These are phyloP conservation scores for Coffea humblotiana DNA, from an alignment of 305 asterid genomes.

Conservation along the genomic window DNA sequence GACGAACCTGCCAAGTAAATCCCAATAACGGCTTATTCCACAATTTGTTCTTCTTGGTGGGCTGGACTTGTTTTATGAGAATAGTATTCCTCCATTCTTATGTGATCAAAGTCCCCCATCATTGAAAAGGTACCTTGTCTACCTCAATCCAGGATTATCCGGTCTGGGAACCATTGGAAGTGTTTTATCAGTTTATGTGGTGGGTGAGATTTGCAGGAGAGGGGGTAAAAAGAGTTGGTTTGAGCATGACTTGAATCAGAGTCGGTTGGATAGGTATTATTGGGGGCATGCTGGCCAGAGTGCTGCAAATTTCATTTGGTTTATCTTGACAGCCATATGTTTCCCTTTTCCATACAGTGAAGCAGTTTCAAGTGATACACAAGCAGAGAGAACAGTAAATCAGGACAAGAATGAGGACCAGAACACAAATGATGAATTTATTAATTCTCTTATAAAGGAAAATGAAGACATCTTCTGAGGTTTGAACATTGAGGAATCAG, in stretches of 20 bases:
- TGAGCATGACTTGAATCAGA: conserved; percentile 19
- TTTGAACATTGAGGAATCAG: too few species aligned
- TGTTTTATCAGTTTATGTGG: conserved; percentile 19
- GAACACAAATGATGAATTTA: too few species aligned
- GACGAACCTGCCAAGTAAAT: conserved; percentile 33
- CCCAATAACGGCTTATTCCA: conserved; percentile 42
- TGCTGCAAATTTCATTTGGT: conserved; percentile 21
- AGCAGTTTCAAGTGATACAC: not conserved
- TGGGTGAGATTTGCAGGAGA: conserved; percentile 16
- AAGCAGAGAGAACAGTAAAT: not conserved
- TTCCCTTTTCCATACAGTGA: not conserved
- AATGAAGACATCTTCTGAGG: too few species aligned
- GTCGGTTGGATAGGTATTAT: conserved; percentile 28
- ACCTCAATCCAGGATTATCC: conserved; percentile 11
- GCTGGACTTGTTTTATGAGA: conserved; percentile 30
- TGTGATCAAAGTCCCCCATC: conserved; percentile 25
- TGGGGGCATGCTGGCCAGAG: conserved; percentile 22
- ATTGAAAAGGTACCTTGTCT: conserved; percentile 21
- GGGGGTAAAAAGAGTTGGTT: conserved; percentile 26
- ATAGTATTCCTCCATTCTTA: conserved; percentile 21
- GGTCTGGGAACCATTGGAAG: conserved; percentile 25
- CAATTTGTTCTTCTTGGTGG: conserved; percentile 44
- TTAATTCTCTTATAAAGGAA: too few species aligned
- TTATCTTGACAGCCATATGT: not conserved
- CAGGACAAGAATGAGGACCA: not conserved